Evolutionary conservation across 2,329 filamentous ascomycete genomes (phyloP), one percentile per base, ranked within the genome.

Genomic region (Phyllosticta paracitricarpa): DNA sequence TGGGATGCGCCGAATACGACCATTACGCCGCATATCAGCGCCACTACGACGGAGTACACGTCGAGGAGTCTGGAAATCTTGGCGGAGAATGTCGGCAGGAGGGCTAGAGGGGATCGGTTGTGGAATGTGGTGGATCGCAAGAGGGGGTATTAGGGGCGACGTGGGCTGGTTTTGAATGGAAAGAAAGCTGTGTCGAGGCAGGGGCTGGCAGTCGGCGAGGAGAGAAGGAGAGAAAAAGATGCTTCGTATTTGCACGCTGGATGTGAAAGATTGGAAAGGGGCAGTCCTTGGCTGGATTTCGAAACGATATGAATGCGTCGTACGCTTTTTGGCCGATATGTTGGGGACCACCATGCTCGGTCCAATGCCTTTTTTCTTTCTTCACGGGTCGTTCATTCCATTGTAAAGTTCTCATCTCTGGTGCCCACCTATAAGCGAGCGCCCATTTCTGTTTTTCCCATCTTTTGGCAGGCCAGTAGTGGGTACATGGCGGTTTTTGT

Each of bases 1-100:
- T 93, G 89, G 89, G 80, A 77, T 26, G 77, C 86, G 14, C 82
- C 83, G 63, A 91, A 91, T 71, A 78, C 87, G 17, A 81, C 87
- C 58, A 81, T 93, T 54, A 87, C 84, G 64, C 85, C 85, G 63
- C 86, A 89, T 77, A 75, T 87, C 3, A 86, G 82, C 72, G 81
- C 81, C 0, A 64, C 76, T 52, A 81, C 81, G 0, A 73, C 70
- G 26, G 78, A 78, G 62, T 88, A 88, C 75, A 71, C 76, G 4
- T 78, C 81, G 51, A 75, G 86, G 10, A 79, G 79, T 40, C 78
- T 87, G 64, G 78, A 83, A 70, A 77, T 89, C 28, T 69, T 88
- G 59, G 77, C 77, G 63, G 72, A 77, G 66, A 88, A 88, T 73
- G 66, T 88, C 64, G 76, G 73, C 61, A 72, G 79, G 65, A 65